Evolutionary conservation across 345 rosid species (phyloP), one percentile per base, ranked within the genome.

Genomic region (Turnera subulata): DNA sequence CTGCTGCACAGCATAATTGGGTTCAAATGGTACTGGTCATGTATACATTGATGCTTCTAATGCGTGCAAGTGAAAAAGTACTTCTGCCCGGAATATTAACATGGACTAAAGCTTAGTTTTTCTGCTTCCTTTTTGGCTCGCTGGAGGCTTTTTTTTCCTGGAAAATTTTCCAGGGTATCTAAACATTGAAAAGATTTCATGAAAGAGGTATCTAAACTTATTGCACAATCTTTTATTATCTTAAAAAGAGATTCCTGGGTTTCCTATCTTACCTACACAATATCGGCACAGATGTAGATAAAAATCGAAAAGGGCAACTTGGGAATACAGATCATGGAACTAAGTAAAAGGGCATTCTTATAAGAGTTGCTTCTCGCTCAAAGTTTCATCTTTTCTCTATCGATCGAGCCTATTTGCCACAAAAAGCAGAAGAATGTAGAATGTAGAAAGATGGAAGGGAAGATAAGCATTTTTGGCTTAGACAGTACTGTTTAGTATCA

Each of bases 181-280:
- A 44, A 43, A 25, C 8, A 29, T 64, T 61, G 49, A 64, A 64
- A 64, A n/a, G 15, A 44, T 45, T 46, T 43, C 52, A 29, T 46
- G 24, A 54, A 46, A 54, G 62, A 50, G 39, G 38, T 46, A 53
- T 53, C 51, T 20, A 22, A n/a, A 55, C 61, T 55, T 48, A 5
- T 26, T 64, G 68, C 55, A 40, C 49, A 55, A 63, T 64, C 68
- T 55, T 64, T 63, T 50, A 47, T 49, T 56, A 55, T 64, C 61
- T 56, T 55, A 40, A 49, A n/a, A 49, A 46, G 24, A 37, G 45
- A 55, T 62, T 62, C 66, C 66, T 21, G 59, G 43, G n/a, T 32
- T 53, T 10, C 16, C 29, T 38, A 39, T 49, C 16, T 20, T 21
- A 58, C 62, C 43, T 1, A 29, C 11, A 57, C 21, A 15, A 40